phyloP scores from a whole-genome alignment of 1,139 yeast species.

The Yamadazyma mexicana region DNA sequence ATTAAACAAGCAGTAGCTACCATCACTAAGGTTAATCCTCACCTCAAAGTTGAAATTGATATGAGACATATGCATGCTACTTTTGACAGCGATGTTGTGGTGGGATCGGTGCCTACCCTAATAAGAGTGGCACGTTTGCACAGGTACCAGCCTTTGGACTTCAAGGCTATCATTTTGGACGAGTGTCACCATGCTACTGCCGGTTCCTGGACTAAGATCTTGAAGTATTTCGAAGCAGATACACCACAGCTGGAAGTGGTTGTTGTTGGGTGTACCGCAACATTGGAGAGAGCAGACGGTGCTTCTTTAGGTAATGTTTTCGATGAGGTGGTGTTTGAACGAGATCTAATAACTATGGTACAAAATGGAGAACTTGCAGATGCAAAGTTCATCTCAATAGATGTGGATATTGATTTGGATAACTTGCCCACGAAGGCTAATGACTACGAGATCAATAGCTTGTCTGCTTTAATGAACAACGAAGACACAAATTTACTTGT shows the following conservation, averaged over 20 bases:
- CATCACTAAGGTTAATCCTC: constrained; percentile 50
- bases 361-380: constrained; percentile 68
- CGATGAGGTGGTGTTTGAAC: constrained; percentile 75
- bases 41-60: constrained; percentile 62
- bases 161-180: constrained; percentile 77
- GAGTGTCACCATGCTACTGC: constrained; percentile 96
- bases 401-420: constrained; percentile 38
- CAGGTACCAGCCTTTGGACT: constrained; percentile 55
- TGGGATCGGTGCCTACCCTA: constrained; percentile 78
- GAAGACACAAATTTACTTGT: constrained; percentile 55
- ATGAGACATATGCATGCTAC: constrained; percentile 55
- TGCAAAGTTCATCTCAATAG: constrained; percentile 62
- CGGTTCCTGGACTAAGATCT: constrained; percentile 56
- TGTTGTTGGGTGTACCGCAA: constrained; percentile 87
- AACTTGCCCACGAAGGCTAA: constrained; percentile 33
- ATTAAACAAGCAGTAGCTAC: constrained; percentile 67
- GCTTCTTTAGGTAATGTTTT: constrained; percentile 57
- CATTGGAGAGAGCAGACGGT: constrained; percentile 68
- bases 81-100: constrained; percentile 58
- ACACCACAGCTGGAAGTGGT: constrained; percentile 43
- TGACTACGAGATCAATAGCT: constrained; percentile 55
- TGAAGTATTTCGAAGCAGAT: constrained; percentile 58
- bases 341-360: constrained; percentile 68
- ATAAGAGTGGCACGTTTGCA: constrained; percentile 48
- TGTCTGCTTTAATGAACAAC: constrained; percentile 59